Percentiles rank a stretch among this genome's conserved stretches.
These are phyloP conservation scores for Yarrowia alimentaria DNA, from an alignment of 805 yeast species.

Conservation along the genomic window DNA sequence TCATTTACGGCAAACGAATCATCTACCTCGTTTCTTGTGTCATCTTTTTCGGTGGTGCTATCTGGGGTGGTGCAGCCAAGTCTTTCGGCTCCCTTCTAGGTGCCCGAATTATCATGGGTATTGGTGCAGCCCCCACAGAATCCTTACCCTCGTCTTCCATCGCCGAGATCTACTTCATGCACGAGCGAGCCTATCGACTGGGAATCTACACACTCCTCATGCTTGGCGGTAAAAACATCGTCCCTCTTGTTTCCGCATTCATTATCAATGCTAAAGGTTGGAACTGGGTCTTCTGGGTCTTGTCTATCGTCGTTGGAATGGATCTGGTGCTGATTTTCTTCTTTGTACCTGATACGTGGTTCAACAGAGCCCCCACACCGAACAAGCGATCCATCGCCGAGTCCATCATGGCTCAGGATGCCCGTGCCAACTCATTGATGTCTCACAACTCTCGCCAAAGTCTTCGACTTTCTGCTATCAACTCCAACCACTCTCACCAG, in stretches of 20 bases:
- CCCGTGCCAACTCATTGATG: conserved; percentile 35
- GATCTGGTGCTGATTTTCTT: conserved; percentile 48
- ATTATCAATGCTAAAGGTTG: conserved; percentile 50
- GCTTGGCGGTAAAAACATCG: conserved; percentile 60
- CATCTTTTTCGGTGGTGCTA: conserved; percentile 50
- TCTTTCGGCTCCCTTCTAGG: conserved; percentile 53
- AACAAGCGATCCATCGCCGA: conserved; percentile 50
- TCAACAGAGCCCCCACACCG: conserved; percentile 55
- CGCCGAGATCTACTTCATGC: conserved; percentile 60
- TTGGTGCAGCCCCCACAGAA: conserved; percentile 62
- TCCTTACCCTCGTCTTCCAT: conserved; percentile 59
- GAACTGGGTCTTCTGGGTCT: conserved; percentile 63
- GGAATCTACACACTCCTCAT: conserved; percentile 58
- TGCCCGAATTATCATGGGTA: conserved; percentile 57
- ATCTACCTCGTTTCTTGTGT: conserved; percentile 52
- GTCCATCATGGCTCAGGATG: conserved; percentile 48
- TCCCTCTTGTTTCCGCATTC: conserved; percentile 56
- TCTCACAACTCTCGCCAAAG: conserved; percentile 19
- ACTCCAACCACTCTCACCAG: too few species aligned
- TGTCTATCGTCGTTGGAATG: conserved; percentile 52
- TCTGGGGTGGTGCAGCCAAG: conserved; percentile 55
- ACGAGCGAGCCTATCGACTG: conserved; percentile 59
- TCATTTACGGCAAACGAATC: conserved; percentile 56
- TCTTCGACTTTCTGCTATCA: background rate
- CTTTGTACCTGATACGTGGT: conserved; percentile 65